A percentile compares a stretch with the other conserved stretches of the same genome.
Conservation (phyloP, 2,329 filamentous ascomycete genomes). For the Graphium sp. region DNA sequence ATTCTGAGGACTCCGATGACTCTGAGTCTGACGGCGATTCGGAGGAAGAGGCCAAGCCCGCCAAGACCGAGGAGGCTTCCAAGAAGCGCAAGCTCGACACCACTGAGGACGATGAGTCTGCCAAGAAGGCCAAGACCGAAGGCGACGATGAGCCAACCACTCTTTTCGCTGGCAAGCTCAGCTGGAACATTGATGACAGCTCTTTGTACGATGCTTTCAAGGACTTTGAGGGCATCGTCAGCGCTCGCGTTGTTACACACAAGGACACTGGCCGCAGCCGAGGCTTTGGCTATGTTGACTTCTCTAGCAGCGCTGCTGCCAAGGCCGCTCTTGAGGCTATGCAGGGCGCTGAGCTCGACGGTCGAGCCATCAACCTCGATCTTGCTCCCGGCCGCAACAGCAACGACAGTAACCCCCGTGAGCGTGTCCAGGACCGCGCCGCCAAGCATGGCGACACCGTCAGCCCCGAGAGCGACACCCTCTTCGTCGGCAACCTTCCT, state of each 20-base stretch:
- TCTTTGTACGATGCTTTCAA: conserved; percentile 69
- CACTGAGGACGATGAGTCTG: conserved; percentile 23
- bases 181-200: conserved; percentile 81
- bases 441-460: conserved; percentile 60
- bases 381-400: conserved; percentile 43
- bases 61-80: conserved; percentile 19
- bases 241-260: conserved; percentile 71
- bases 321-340: conserved; percentile 58
- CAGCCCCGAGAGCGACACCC: conserved; percentile 67
- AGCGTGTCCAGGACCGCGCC: conserved; percentile 47
- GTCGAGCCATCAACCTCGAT: conserved; percentile 62
- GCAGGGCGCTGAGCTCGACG: conserved; percentile 58
- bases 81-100: conserved; percentile 33
- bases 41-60: conserved; percentile 13
- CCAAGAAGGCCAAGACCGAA: conserved; percentile 55
- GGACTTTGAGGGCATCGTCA: conserved; percentile 53
- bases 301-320: conserved; percentile 48
- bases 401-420: conserved; percentile 30
- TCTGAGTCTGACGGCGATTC: conserved; percentile 16
- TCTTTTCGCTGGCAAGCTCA: conserved; percentile 79
- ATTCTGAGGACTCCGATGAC: conserved; percentile 17
- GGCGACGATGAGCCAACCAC: conserved; percentile 33
- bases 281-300: conserved; percentile 90
- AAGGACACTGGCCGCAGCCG: conserved; percentile 68
- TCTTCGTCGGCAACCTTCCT: conserved; percentile 83